Base-by-base conservation (phyloP, 2,329 filamentous ascomycete genomes). In the Leptographium galeiforme region DNA sequence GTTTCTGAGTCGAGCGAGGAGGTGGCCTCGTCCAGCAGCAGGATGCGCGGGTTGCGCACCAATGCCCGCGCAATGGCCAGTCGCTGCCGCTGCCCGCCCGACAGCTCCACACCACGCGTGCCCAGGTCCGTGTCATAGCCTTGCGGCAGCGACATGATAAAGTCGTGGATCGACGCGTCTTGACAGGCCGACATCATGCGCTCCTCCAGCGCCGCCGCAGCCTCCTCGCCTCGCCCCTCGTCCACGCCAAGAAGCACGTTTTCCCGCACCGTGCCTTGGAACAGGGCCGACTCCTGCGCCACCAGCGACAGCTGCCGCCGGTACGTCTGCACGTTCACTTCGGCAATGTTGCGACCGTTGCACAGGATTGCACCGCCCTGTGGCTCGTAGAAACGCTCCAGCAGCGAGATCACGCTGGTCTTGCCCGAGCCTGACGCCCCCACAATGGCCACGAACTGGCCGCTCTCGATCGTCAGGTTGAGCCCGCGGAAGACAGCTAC, bases 201-300 rank as follows among this genome's bases (percentile, higher is more conserved):
- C 52, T 72, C 75, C 2, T 80, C 75, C 0, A 71, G 68, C 0
- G 82, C 70, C 0, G 72, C 66, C 1, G 71, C 69, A 0, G 77
- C 73, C 34, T 75, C 63, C 18, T 34, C 39, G 32, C n/a, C 32
- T 3, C 79, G 75, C 0, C 71, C 50, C 30, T 48, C 52, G 1
- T 68, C 69, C 19, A 87, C 77, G 18, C 83, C 84, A 0, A 87
- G 71, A 1, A 83, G 65, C 51, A 88, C 78, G 59, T 88, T 88
- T 56, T 89, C 84, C 18, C 78, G 75, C 19, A 89, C 74, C 1
- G 79, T 80, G 13, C 77, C 82, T 63, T 82, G 80, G 61, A 87
- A 89, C 0, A 90, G 72, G 0, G 81, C 82, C 10, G 86, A 76
- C 63, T 90, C 85, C 65, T 90, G 86, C 4, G 84, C 80, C 0